A percentile compares a stretch with the other conserved stretches of the same genome.
These are phyloP conservation scores for Phanerochaete sordida DNA, from an alignment of 768 basidiomycete species.

Conservation along the genomic window DNA sequence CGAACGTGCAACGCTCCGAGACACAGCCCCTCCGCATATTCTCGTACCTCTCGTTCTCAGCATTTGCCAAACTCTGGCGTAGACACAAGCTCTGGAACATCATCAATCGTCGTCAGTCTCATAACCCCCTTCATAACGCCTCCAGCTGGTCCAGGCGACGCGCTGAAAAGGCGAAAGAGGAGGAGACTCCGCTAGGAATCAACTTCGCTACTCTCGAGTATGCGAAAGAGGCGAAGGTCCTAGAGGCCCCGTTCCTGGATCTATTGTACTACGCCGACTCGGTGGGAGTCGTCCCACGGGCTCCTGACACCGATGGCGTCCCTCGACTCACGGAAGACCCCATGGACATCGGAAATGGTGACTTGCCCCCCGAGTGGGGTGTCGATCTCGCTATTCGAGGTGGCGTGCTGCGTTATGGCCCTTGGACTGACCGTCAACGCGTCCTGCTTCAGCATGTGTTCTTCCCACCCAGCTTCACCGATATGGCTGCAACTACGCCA, in stretches of 20 bases:
- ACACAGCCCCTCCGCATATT: conserved; percentile 15
- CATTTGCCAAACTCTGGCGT: conserved; percentile 53
- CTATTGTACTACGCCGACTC: conserved; percentile 85
- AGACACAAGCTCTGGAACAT: conserved; percentile 34
- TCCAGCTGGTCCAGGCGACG: conserved; percentile 21
- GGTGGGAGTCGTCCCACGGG: conserved; percentile 67
- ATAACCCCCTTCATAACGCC: conserved; percentile 13
- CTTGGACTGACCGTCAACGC: conserved; percentile 96
- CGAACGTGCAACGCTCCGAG: conserved; percentile 47
- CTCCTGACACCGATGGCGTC: conserved; percentile 22
- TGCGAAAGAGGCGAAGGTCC: conserved; percentile 78
- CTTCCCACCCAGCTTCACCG: conserved; percentile 77
- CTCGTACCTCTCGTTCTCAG: conserved; percentile 34
- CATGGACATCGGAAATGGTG: conserved; percentile 82
- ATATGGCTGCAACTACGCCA: conserved; percentile 49
- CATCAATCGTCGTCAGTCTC: neutral
- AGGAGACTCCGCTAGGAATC: conserved; percentile 50
- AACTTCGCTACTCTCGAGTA: conserved; percentile 71
- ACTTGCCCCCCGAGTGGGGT: conserved; percentile 90
- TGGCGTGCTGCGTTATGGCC: conserved; percentile 81
- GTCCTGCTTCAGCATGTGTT: conserved; percentile 76
- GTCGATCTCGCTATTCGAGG: conserved; percentile 78
- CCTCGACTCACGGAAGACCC: conserved; percentile 32
- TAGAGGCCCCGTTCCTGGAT: conserved; percentile 76
- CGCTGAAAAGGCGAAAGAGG: conserved; percentile 39